Conservation (phyloP, 2,329 filamentous ascomycete species). For the Fusarium praegraminearum region DNA sequence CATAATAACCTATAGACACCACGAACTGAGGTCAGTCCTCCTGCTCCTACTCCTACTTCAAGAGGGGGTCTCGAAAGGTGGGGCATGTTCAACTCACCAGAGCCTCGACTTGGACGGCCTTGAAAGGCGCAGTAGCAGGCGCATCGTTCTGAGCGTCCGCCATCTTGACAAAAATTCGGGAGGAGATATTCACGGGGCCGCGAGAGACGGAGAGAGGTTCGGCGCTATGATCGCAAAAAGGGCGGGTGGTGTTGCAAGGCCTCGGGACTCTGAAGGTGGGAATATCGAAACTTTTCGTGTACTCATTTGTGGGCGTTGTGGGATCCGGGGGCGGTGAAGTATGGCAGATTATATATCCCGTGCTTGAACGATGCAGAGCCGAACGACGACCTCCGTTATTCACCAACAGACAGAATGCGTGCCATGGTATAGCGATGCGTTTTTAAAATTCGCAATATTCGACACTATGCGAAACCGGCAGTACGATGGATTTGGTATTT, state of each 20-base stretch:
- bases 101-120: slow-evolving; percentile 93
- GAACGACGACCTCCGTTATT: slow-evolving; percentile 15
- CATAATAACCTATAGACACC: slow-evolving; percentile 83
- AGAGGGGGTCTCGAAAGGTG: slow-evolving; percentile 50
- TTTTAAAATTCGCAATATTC: neutral
- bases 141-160: slow-evolving; percentile 70
- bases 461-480: neutral
- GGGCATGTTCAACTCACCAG: slow-evolving; percentile 72
- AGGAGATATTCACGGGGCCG: slow-evolving; percentile 42
- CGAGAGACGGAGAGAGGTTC: slow-evolving; percentile 43
- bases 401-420: slow-evolving; percentile 7
- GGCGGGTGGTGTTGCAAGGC: slow-evolving; percentile 47
- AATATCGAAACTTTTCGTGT: slow-evolving; percentile 60
- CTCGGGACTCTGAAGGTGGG: slow-evolving; percentile 49
- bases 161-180: slow-evolving; percentile 60
- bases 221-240: slow-evolving; percentile 45
- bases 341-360: slow-evolving; percentile 52
- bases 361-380: slow-evolving; percentile 6
- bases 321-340: slow-evolving; percentile 53
- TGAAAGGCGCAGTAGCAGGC: slow-evolving; percentile 68
- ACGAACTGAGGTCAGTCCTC: slow-evolving; percentile 35
- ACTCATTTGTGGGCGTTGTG: slow-evolving; percentile 61
- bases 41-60: slow-evolving; percentile 36
- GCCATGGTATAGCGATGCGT: neutral
- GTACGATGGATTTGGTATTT: neutral